These are phyloP conservation scores for Entomophthora muscae DNA, from an alignment of 371 early-diverging fungal genomes.

Conservation along the genomic window DNA sequence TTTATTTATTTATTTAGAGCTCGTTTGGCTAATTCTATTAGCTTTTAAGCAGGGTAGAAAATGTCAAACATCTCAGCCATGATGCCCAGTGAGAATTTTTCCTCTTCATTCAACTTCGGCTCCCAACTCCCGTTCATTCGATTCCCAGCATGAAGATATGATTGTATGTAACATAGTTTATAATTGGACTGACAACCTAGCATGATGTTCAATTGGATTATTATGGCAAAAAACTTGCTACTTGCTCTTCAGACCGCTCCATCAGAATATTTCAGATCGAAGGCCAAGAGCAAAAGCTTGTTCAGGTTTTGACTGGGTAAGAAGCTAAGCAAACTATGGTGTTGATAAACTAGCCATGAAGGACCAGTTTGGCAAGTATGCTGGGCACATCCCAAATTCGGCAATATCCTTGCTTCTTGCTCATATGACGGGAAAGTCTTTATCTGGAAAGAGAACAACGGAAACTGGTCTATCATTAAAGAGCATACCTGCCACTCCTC, in stretches of 20 bases:
- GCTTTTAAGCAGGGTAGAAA: too few relatives aligned
- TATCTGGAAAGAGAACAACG: conserved; percentile 85
- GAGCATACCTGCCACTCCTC: conserved; percentile 78
- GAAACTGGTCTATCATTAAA: conserved; percentile 71
- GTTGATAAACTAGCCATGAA: conserved; percentile 43
- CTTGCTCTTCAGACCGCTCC: conserved; percentile 90
- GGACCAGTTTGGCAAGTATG: conserved; percentile 99
- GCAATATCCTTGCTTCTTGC: conserved; percentile 86
- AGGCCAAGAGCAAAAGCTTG: conserved; percentile 55
- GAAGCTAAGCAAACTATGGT: neutral
- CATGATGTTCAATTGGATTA: conserved; percentile 98
- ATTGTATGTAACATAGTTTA: conserved; percentile 39
- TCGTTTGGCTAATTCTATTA: too few relatives aligned
- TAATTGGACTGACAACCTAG: conserved; percentile 20
- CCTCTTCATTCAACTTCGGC: neutral
- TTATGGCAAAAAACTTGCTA: conserved; percentile 89
- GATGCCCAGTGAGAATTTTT: neutral
- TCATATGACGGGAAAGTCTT: conserved; percentile 88
- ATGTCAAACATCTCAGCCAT: neutral
- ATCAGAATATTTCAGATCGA: conserved; percentile 84
- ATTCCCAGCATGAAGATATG: conserved; percentile 87
- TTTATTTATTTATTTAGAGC: too few relatives aligned
- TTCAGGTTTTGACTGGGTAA: conserved; percentile 63
- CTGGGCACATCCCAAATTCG: conserved; percentile 97
- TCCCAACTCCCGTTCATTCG: conserved; percentile 33